Evolutionary conservation across 768 basidiomycete species (phyloP).

Genomic region (Leccinum variicolor): DNA sequence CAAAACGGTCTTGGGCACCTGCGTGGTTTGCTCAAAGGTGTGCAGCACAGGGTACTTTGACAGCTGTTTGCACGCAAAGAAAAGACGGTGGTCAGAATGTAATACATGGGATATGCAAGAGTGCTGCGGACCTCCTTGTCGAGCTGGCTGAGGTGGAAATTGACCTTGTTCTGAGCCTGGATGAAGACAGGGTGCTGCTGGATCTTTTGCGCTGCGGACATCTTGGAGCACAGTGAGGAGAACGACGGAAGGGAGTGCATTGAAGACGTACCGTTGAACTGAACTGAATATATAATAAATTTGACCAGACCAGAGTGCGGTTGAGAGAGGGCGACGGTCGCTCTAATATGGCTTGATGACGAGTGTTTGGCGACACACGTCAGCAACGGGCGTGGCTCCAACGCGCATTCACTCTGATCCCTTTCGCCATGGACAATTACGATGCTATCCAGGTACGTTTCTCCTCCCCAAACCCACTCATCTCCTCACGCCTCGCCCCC

Average conservation of each 20-base stretch:
- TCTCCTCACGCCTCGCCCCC: slow-evolving; percentile 5
- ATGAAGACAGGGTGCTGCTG: slow-evolving; percentile 85
- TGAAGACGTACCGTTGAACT: slow-evolving; percentile 4
- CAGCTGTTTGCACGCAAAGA: slow-evolving; percentile 42
- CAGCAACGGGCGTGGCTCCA: slow-evolving; percentile 29
- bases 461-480: not conserved
- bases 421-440: slow-evolving; percentile 51
- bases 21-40: slow-evolving; percentile 84
- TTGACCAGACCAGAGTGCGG: slow-evolving; percentile 7
- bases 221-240: slow-evolving; percentile 32
- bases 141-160: slow-evolving; percentile 81
- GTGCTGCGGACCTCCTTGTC: slow-evolving; percentile 84
- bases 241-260: not conserved
- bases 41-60: slow-evolving; percentile 84
- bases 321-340: slow-evolving; percentile 18
- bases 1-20: slow-evolving; percentile 89
- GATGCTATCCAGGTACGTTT: slow-evolving; percentile 47
- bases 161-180: slow-evolving; percentile 81
- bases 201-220: slow-evolving; percentile 80
- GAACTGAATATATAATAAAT: slow-evolving; percentile 14
- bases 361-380: slow-evolving; percentile 57
- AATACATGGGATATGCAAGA: not conserved
- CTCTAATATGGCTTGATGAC: slow-evolving; percentile 50
- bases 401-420: not conserved
- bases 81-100: not conserved